Percentiles rank a stretch among this genome's conserved stretches.
Conservation (phyloP, 768 basidiomycete genomes). For the Boletus vermiculosoides region DNA sequence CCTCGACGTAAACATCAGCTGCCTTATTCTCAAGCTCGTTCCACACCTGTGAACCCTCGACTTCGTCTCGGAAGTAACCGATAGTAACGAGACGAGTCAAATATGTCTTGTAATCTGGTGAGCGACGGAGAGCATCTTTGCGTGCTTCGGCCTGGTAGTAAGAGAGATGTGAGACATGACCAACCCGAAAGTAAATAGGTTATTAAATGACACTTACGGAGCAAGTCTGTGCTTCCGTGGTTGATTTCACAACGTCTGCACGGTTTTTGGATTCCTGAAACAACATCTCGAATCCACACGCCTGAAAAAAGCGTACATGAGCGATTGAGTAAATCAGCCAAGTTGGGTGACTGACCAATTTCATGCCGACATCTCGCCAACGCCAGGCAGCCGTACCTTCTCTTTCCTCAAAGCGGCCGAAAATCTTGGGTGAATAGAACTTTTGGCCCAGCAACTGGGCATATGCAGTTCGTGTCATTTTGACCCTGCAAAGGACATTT, state of each 20-base stretch:
- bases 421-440: constrained; percentile 88
- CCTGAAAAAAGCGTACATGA: constrained; percentile 44
- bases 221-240: constrained; percentile 39
- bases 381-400: constrained; percentile 69
- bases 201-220: constrained; percentile 43
- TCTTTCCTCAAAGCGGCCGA: constrained; percentile 67
- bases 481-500: constrained; percentile 57
- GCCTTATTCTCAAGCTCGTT: constrained; percentile 70
- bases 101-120: constrained; percentile 69
- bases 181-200: background rate
- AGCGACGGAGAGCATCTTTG: constrained; percentile 65
- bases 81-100: constrained; percentile 59
- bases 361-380: constrained; percentile 88
- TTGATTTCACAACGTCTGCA: constrained; percentile 36
- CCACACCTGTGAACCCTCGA: constrained; percentile 79
- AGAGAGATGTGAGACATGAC: background rate
- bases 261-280: constrained; percentile 80
- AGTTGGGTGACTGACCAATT: constrained; percentile 58
- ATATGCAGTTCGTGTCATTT: constrained; percentile 88
- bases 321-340: background rate
- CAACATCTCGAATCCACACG: constrained; percentile 96
- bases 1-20: constrained; percentile 58
- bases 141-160: constrained; percentile 53
- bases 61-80: constrained; percentile 77
- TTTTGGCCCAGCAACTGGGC: constrained; percentile 91